Conservation (phyloP, 306 rosid species). For the Parietaria judaica region DNA sequence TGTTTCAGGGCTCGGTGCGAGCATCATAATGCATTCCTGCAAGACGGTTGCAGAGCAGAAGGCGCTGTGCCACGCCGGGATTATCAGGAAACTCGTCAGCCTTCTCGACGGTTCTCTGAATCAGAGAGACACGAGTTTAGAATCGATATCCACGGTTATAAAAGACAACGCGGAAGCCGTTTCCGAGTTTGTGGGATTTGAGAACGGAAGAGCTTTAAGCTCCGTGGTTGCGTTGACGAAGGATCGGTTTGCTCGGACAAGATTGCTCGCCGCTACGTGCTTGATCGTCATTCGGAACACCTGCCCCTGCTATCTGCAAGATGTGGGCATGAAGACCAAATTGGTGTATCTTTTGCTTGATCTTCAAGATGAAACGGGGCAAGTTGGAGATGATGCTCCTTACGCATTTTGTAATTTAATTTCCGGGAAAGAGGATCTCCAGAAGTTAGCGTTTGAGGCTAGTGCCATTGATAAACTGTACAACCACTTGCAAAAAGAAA, state of each 20-base stretch:
- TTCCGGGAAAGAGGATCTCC: slow-evolving; percentile 71
- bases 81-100: slow-evolving; percentile 50
- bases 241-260: slow-evolving; percentile 68
- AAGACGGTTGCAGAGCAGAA: slow-evolving; percentile 53
- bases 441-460: slow-evolving; percentile 86
- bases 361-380: slow-evolving; percentile 84
- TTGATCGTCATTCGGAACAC: slow-evolving; percentile 74
- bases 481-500: slow-evolving; percentile 50
- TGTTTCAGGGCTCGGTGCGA: slow-evolving; percentile 84
- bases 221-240: slow-evolving; percentile 65
- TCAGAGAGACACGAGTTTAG: slow-evolving; percentile 91
- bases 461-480: slow-evolving; percentile 79
- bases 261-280: slow-evolving; percentile 73
- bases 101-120: slow-evolving; percentile 74
- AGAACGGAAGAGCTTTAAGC: slow-evolving; percentile 48
- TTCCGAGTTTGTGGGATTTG: slow-evolving; percentile 55
- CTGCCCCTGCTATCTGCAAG: slow-evolving; percentile 64
- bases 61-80: slow-evolving; percentile 52
- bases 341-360: slow-evolving; percentile 78
- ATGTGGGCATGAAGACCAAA: slow-evolving; percentile 63
- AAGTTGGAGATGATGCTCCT: slow-evolving; percentile 89
- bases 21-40: slow-evolving; percentile 79
- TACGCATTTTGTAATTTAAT: slow-evolving; percentile 64
- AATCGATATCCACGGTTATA: slow-evolving; percentile 60
- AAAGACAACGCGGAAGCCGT: slow-evolving; percentile 57